phyloP scores from a whole-genome alignment of 257 asterid species.

The Mitragyna speciosa region DNA sequence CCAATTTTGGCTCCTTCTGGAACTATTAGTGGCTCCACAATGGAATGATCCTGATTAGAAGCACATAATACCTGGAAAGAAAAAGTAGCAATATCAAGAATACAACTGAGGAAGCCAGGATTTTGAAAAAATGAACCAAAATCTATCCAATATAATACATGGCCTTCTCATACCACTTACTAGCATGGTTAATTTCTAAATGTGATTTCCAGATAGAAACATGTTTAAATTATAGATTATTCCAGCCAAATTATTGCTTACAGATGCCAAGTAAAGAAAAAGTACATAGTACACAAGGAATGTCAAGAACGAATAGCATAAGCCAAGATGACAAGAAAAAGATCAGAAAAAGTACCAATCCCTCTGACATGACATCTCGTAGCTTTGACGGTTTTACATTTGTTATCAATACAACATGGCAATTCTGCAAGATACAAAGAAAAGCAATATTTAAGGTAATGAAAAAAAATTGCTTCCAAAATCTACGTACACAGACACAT shows the following conservation, averaged over 20 bases:
- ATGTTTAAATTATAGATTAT: background rate
- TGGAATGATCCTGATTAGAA: slow-evolving; percentile 75
- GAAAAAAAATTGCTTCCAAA: slow-evolving; percentile 18
- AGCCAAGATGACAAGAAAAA: background rate
- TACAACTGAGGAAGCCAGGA: background rate
- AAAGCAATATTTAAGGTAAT: slow-evolving; percentile 13
- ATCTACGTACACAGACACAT: background rate
- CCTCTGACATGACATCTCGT: slow-evolving; percentile 93
- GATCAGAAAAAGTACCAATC: slow-evolving; percentile 60
- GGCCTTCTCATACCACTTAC: background rate
- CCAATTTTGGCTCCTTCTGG: slow-evolving; percentile 87
- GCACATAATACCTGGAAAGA: slow-evolving; percentile 79
- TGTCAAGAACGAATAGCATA: background rate
- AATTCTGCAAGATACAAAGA: slow-evolving; percentile 57
- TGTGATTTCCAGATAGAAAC: too few relatives aligned
- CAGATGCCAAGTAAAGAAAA: background rate
- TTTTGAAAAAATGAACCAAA: background rate
- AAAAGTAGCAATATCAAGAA: slow-evolving; percentile 12
- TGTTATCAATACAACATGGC: slow-evolving; percentile 78
- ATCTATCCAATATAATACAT: background rate
- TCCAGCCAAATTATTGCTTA: background rate
- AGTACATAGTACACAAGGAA: background rate
- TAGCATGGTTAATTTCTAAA: background rate
- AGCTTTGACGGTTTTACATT: slow-evolving; percentile 92
- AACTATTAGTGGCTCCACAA: slow-evolving; percentile 78